Evolutionary conservation across 1,139 yeast genomes (phyloP).

Genomic region (Nadsonia commutata): DNA sequence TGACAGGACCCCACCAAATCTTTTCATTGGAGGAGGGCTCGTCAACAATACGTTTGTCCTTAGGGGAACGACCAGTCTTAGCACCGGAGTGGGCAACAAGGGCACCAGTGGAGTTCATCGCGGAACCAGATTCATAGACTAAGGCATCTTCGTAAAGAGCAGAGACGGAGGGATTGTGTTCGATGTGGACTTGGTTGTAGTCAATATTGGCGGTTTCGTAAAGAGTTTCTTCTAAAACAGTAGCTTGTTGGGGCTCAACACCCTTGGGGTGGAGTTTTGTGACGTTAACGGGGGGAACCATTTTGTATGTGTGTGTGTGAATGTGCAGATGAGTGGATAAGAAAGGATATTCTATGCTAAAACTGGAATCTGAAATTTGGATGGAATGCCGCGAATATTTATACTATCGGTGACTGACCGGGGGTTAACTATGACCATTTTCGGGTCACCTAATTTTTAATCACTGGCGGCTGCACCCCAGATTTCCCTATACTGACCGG

Average conservation of each 20-base stretch:
- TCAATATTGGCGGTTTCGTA: constrained; percentile 28
- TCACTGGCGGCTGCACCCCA: too few relatives aligned
- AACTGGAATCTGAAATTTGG: too few relatives aligned
- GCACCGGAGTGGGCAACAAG: constrained; percentile 90
- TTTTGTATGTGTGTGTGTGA: constrained; percentile 8
- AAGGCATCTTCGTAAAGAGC: constrained; percentile 90
- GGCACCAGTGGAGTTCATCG: constrained; percentile 89
- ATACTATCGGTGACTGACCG: too few relatives aligned
- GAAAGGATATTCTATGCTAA: too few relatives aligned
- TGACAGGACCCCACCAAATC: constrained; percentile 99
- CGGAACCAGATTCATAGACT: constrained; percentile 70
- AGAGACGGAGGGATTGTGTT: constrained; percentile 89
- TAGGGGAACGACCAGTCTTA: constrained; percentile 97
- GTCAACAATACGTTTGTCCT: constrained; percentile 95
- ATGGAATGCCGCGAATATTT: too few relatives aligned
- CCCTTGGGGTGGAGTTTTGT: constrained; percentile 30
- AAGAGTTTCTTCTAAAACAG: constrained; percentile 27
- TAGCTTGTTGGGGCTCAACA: constrained; percentile 24
- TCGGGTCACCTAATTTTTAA: too few relatives aligned
- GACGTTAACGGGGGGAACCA: constrained; percentile 26
- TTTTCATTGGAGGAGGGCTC: constrained; percentile 72
- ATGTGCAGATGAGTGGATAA: not conserved
- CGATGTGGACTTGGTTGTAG: constrained; percentile 31
- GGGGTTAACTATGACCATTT: too few relatives aligned
- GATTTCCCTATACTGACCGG: not conserved